A percentile compares a stretch with the other conserved stretches of the same genome.
Conservation (phyloP, 257 asterid species). For the Penstemon barbatus region DNA sequence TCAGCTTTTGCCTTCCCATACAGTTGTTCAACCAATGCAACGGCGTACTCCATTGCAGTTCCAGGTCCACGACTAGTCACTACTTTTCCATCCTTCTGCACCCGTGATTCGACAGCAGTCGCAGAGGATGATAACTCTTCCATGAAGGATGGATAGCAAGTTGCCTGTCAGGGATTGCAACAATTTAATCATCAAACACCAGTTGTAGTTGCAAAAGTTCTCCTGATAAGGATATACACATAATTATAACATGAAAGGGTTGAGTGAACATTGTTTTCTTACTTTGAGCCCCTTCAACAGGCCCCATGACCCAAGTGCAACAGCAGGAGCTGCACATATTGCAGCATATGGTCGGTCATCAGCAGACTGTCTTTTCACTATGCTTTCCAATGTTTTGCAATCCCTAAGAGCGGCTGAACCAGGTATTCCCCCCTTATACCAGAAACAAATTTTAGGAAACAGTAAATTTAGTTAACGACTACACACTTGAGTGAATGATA, state of each 20-base stretch:
- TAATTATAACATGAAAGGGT: neutral
- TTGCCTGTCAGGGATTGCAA: conserved; percentile 57
- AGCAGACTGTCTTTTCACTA: conserved; percentile 71
- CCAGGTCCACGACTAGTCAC: conserved; percentile 98
- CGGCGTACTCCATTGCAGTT: conserved; percentile 80
- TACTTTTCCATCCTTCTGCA: conserved; percentile 78
- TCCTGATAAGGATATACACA: neutral
- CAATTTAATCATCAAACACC: conserved; percentile 12
- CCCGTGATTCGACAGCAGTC: conserved; percentile 76
- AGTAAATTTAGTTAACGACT: neutral
- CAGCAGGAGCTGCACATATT: conserved; percentile 96
- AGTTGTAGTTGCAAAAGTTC: neutral
- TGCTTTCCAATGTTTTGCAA: conserved; percentile 68
- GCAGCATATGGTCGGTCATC: conserved; percentile 74
- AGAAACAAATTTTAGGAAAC: conserved; percentile 11
- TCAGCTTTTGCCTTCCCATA: conserved; percentile 81
- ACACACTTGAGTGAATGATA: neutral
- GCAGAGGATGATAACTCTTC: conserved; percentile 67
- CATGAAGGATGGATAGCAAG: conserved; percentile 91
- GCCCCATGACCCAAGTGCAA: conserved; percentile 93
- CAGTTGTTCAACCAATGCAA: conserved; percentile 73
- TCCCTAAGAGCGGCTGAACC: conserved; percentile 81
- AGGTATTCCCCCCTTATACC: conserved; percentile 85
- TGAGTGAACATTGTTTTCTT: conserved; percentile 15
- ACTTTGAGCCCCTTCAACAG: conserved; percentile 83